Conservation (phyloP, 495 filamentous ascomycete genomes). For the Penicillium herquei region DNA sequence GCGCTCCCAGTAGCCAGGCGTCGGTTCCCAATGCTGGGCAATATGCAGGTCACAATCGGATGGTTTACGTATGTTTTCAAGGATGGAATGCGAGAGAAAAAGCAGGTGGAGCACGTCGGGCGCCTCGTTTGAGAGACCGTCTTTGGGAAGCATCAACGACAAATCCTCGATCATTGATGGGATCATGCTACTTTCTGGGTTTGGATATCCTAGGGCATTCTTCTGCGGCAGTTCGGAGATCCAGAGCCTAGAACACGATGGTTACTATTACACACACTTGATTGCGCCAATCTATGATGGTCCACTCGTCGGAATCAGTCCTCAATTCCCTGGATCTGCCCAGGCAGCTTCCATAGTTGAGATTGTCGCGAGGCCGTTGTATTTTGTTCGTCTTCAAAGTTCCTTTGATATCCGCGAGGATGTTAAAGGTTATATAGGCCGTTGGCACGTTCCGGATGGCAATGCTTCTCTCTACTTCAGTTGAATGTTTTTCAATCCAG, state of each 20-base stretch:
- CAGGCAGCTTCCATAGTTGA: conserved; percentile 25
- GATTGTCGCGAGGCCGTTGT: conserved; percentile 48
- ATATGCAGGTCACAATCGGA: conserved; percentile 41
- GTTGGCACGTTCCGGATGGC: conserved; percentile 42
- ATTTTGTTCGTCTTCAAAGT: conserved; percentile 28
- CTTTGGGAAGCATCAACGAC: conserved; percentile 30
- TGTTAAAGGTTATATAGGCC: conserved; percentile 27
- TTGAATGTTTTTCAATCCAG: conserved; percentile 23
- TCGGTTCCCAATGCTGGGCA: conserved; percentile 48
- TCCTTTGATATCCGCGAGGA: conserved; percentile 20
- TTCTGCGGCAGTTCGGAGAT: conserved; percentile 22
- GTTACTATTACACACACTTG: conserved; percentile 40
- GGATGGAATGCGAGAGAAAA: conserved; percentile 25
- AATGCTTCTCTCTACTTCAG: conserved; percentile 24
- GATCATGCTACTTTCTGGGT: conserved; percentile 13
- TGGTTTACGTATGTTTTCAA: conserved; percentile 32
- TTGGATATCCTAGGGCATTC: conserved; percentile 26
- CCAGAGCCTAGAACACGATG: conserved; percentile 39
- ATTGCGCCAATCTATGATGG: conserved; percentile 23
- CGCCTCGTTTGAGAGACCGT: conserved; percentile 26
- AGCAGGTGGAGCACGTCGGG: conserved; percentile 37
- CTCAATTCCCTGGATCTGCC: conserved; percentile 25
- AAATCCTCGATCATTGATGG: conserved; percentile 9
- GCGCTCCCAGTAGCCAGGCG: conserved; percentile 37
- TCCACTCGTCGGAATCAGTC: conserved; percentile 54